phyloP scores from a whole-genome alignment of 2,329 filamentous ascomycete genomes.

The Leptographium lundbergii region DNA sequence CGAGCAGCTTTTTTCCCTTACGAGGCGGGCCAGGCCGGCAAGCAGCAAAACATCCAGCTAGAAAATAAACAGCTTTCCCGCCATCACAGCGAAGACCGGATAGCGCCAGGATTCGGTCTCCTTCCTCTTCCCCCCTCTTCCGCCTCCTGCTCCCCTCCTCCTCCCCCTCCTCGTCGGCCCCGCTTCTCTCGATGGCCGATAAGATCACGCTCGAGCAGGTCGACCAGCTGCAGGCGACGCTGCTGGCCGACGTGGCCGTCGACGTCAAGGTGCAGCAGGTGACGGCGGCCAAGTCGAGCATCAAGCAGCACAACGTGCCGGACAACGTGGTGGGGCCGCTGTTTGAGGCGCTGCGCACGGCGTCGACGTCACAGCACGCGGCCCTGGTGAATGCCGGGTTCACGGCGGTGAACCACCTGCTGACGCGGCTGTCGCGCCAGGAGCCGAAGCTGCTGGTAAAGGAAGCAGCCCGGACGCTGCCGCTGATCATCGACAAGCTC shows the following conservation, averaged over 20 bases:
- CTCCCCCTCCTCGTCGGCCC: neutral
- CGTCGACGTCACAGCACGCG: constrained; percentile 64
- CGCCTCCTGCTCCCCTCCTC: neutral
- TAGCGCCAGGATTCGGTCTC: too few relatives aligned
- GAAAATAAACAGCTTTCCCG: too few relatives aligned
- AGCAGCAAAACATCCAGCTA: too few relatives aligned
- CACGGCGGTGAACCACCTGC: constrained; percentile 73
- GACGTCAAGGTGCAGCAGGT: constrained; percentile 53
- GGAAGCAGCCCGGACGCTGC: constrained; percentile 58
- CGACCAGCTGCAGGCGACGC: constrained; percentile 24
- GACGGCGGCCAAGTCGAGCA: constrained; percentile 67
- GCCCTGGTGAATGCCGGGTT: constrained; percentile 72
- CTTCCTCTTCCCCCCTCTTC: neutral
- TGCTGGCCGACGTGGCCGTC: constrained; percentile 40
- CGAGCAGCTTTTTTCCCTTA: too few relatives aligned
- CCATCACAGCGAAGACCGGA: too few relatives aligned
- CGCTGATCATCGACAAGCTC: constrained; percentile 69
- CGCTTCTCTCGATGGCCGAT: constrained; percentile 20
- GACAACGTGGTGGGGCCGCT: constrained; percentile 57
- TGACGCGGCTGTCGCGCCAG: constrained; percentile 77
- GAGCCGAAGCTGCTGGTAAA: constrained; percentile 61
- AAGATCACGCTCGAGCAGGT: constrained; percentile 25
- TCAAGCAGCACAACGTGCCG: constrained; percentile 86
- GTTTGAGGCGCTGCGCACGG: constrained; percentile 69
- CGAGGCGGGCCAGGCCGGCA: too few relatives aligned